Evolutionary conservation across 2,329 filamentous ascomycete genomes (phyloP).

Genomic region (Incumbomyces delicatus): DNA sequence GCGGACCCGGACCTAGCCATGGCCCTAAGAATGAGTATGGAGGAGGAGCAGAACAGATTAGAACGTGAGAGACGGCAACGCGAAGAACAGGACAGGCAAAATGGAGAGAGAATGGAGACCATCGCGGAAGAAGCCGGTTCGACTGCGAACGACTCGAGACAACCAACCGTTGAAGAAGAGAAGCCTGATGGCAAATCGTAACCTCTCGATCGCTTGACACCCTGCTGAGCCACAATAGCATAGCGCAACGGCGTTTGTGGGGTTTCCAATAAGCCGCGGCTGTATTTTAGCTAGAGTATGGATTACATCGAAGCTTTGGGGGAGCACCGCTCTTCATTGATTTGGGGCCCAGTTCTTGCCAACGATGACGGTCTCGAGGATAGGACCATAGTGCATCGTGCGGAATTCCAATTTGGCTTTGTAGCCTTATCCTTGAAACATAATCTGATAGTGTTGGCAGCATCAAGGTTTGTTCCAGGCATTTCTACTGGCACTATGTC

Average conservation of each 20-base stretch:
- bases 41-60: constrained; percentile 91
- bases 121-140: constrained; percentile 59
- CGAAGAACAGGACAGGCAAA: constrained; percentile 60
- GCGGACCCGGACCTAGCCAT: constrained; percentile 90
- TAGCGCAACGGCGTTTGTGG: not conserved
- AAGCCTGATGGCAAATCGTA: constrained; percentile 12
- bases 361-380: too few species aligned
- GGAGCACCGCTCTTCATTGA: too few species aligned
- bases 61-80: constrained; percentile 74
- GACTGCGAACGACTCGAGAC: constrained; percentile 15
- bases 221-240: not conserved
- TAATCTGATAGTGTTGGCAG: too few species aligned
- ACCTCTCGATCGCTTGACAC: not conserved
- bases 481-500: too few species aligned
- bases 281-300: too few species aligned
- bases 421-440: too few species aligned
- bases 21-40: constrained; percentile 92
- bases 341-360: too few species aligned
- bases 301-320: too few species aligned
- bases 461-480: too few species aligned
- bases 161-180: constrained; percentile 21
- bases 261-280: too few species aligned
- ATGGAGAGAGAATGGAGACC: constrained; percentile 51
- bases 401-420: too few species aligned
- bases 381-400: too few species aligned